Conservation (phyloP, 768 basidiomycete species). For the Megacollybia marginata region DNA sequence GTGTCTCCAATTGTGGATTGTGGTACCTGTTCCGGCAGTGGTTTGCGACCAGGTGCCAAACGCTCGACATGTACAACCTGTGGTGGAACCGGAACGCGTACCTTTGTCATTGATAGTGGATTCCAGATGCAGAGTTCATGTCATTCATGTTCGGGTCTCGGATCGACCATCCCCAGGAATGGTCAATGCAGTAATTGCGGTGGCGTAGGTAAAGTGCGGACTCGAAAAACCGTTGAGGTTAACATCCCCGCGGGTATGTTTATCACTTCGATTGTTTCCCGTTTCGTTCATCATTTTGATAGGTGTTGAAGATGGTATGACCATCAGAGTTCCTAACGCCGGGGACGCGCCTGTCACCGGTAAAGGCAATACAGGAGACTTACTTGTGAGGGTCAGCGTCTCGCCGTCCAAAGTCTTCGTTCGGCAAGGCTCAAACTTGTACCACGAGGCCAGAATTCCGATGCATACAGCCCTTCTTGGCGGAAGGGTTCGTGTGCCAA, state of each 20-base stretch:
- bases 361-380: slow-evolving; percentile 74
- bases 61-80: slow-evolving; percentile 73
- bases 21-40: slow-evolving; percentile 74
- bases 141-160: slow-evolving; percentile 71
- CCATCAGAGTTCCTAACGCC: slow-evolving; percentile 67
- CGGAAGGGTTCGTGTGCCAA: slow-evolving; percentile 86
- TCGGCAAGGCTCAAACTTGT: slow-evolving; percentile 86
- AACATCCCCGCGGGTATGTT: slow-evolving; percentile 78
- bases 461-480: slow-evolving; percentile 91
- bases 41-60: slow-evolving; percentile 82
- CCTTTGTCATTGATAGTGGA: slow-evolving; percentile 85
- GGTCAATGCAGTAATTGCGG: slow-evolving; percentile 74
- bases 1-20: slow-evolving; percentile 82
- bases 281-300: slow-evolving; percentile 4
- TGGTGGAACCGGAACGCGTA: slow-evolving; percentile 79
- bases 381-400: slow-evolving; percentile 82
- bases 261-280: slow-evolving; percentile 1
- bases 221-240: slow-evolving; percentile 69
- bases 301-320: slow-evolving; percentile 96
- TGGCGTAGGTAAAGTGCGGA: slow-evolving; percentile 84
- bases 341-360: slow-evolving; percentile 83
- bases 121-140: slow-evolving; percentile 98
- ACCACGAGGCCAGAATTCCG: slow-evolving; percentile 86
- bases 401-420: slow-evolving; percentile 77
- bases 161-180: slow-evolving; percentile 70